Percentiles rank a stretch among this genome's conserved stretches.
phyloP scores from a whole-genome alignment of 768 basidiomycete genomes.

The Kwoniella botswanensis region DNA sequence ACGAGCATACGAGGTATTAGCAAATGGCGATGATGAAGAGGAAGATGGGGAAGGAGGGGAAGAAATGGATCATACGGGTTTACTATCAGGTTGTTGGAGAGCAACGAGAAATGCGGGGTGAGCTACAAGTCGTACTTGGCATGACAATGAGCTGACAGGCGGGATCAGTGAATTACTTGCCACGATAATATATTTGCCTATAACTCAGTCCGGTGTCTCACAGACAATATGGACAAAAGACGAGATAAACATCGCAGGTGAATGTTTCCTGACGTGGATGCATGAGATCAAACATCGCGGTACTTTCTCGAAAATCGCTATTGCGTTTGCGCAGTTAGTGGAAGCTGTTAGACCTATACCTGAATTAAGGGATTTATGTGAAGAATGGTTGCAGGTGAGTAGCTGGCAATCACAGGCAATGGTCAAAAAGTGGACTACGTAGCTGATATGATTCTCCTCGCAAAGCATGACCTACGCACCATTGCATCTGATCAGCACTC shows the following conservation, averaged over 20 bases:
- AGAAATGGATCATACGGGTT: conserved; percentile 41
- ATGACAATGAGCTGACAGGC: neutral
- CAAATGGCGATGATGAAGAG: conserved; percentile 9
- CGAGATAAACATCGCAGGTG: conserved; percentile 38
- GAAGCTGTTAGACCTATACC: conserved; percentile 29
- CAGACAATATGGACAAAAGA: conserved; percentile 37
- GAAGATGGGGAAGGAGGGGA: conserved; percentile 39
- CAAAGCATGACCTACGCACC: conserved; percentile 43
- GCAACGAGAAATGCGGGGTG: conserved; percentile 56
- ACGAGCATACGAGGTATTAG: conserved; percentile 47
- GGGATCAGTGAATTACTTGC: conserved; percentile 37
- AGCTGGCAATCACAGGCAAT: too few relatives aligned
- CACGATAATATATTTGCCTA: conserved; percentile 33
- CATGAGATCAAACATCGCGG: conserved; percentile 56
- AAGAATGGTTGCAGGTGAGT: conserved; percentile 49
- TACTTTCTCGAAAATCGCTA: conserved; percentile 54
- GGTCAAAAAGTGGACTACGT: too few relatives aligned
- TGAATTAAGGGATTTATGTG: conserved; percentile 27
- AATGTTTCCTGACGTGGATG: conserved; percentile 51
- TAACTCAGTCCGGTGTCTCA: conserved; percentile 14
- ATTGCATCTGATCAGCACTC: conserved; percentile 46
- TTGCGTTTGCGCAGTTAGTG: conserved; percentile 45
- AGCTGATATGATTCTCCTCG: too few relatives aligned
- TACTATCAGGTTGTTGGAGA: conserved; percentile 55
- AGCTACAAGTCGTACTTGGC: conserved; percentile 12